Conservation (phyloP, 257 asterid genomes). For the Salvia hispanica region DNA sequence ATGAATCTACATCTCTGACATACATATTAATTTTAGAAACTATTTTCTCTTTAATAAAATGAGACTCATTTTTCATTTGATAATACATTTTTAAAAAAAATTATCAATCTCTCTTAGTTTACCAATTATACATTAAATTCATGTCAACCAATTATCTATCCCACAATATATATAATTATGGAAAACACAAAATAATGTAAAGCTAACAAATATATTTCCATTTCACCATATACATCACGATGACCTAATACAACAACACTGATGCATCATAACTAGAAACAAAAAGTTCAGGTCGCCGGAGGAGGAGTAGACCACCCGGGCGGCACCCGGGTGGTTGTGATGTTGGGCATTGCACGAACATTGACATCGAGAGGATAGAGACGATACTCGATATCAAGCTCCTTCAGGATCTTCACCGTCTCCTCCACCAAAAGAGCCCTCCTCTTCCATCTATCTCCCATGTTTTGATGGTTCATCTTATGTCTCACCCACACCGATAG, state of each 20-base stretch:
- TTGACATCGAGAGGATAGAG: conserved; percentile 69
- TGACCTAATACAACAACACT: neutral
- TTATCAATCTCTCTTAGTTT: too few species aligned
- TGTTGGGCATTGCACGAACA: conserved; percentile 62
- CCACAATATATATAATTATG: too few species aligned
- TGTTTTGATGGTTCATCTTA: conserved; percentile 80
- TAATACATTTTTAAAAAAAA: too few species aligned
- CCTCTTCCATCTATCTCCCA: conserved; percentile 68
- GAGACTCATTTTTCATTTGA: too few species aligned
- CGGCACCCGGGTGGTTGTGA: conserved; percentile 52
- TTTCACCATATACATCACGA: neutral
- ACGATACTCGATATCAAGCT: conserved; percentile 77
- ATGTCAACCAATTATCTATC: too few species aligned
- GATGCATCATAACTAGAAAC: neutral
- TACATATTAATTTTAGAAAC: too few species aligned
- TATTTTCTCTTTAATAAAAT: too few species aligned
- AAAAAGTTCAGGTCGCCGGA: conserved; percentile 23
- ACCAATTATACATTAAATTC: too few species aligned
- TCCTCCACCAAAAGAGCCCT: conserved; percentile 71
- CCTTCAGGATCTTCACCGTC: conserved; percentile 68
- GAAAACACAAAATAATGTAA: neutral
- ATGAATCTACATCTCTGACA: too few species aligned
- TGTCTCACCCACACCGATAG: conserved; percentile 85
- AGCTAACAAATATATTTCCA: neutral
- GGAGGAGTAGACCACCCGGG: conserved; percentile 49